Evolutionary conservation across 192 early-diverging fungal species (phyloP), one percentile per base, ranked within the genome.

Genomic region (Umbelopsis sp.): DNA sequence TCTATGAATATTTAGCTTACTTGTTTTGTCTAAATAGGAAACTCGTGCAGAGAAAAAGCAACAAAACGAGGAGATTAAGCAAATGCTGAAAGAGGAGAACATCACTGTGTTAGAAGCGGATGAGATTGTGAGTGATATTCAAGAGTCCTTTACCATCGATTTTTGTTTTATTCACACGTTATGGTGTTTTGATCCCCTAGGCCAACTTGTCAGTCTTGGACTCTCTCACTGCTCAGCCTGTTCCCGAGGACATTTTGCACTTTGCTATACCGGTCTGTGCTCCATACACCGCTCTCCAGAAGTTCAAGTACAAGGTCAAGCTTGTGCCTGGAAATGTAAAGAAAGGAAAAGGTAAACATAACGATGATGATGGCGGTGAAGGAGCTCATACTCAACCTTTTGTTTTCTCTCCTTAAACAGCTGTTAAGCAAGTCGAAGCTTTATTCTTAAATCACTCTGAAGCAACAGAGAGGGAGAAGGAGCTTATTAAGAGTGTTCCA

Each of bases 251-350:
- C 81, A 90, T 88, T 36, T 74, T 99, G 17, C 82, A 87, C 45
- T 89, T 89, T 82, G 95, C 94, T 12, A 85, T 99, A 11, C 95
- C 97, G 0, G 93, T 99, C 10, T 96, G 97, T 78, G 96, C 95
- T 1, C 97, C 97, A 0, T 99, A 97, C 86, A 70, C 73, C 8
- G 86, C 92, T 4, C 80, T 99, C 16, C 90, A 91, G 31, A 89
- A 91, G 71, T 97, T 89, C 86, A 96, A 95, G 81, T 99, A 96
- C 82, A 96, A 94, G 77, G 90, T 96, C 32, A 99, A 99, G 75
- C 83, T 99, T 29, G 81, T 89, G 9, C 97, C 98, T 17, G 98
- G 97, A 22, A 83, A 88, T 17, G 80, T 92, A 78, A 98, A 98
- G 77, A 92, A 93, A 78, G 97, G 97, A 59, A 97, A 97, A 83